These are phyloP conservation scores for Aspergillus sp. DNA, from an alignment of 2,329 filamentous ascomycete species.

Conservation along the genomic window DNA sequence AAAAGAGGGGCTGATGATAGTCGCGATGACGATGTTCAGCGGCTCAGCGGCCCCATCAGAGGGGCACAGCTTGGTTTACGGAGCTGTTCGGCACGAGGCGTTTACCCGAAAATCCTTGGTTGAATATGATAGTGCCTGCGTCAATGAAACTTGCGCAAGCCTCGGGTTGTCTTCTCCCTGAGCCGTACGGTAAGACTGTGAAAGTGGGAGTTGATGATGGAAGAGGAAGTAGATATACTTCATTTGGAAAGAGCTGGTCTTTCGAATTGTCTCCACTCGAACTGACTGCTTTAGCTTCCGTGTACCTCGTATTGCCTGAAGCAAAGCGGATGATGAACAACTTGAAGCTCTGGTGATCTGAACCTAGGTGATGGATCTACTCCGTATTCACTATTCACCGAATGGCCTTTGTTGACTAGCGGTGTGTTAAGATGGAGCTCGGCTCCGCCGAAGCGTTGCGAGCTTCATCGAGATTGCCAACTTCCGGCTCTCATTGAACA, in stretches of 20 bases:
- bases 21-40: background rate
- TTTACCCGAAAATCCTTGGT: background rate
- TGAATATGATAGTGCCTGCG: no score
- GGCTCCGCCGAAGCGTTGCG: background rate
- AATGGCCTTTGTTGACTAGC: background rate
- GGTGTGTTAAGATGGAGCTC: background rate
- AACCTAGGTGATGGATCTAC: background rate
- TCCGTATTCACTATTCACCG: background rate
- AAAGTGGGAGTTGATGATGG: background rate
- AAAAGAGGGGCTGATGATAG: background rate
- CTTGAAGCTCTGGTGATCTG: background rate
- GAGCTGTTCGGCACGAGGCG: background rate
- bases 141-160: background rate
- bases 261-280: background rate
- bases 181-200: background rate
- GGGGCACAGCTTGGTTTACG: background rate
- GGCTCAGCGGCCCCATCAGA: background rate
- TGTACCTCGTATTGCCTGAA: background rate
- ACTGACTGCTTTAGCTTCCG: background rate
- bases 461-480: background rate
- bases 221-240: background rate
- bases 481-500: background rate
- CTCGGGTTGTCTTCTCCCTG: background rate
- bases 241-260: slow-evolving; percentile 1
- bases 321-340: background rate